Percentiles rank a stretch among this genome's conserved stretches.
Evolutionary conservation across 768 basidiomycete genomes (phyloP).

Genomic region (Wakefieldia striispora): DNA sequence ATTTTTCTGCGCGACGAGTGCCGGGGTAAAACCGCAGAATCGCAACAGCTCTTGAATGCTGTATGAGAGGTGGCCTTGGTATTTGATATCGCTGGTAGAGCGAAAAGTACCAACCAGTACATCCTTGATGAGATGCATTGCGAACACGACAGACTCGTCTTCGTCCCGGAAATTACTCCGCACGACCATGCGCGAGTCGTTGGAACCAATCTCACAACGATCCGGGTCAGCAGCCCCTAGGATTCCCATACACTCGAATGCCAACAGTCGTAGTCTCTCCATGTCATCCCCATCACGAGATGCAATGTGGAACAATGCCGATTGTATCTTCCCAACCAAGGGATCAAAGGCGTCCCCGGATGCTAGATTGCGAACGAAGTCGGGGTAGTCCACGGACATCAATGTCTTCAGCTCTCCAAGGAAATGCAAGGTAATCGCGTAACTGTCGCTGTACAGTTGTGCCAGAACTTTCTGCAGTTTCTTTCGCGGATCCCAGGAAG

Average conservation of each 20-base stretch:
- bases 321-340: slow-evolving; percentile 63
- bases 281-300: slow-evolving; percentile 76
- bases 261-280: slow-evolving; percentile 63
- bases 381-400: slow-evolving; percentile 48
- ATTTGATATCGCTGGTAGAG: slow-evolving; percentile 90
- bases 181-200: slow-evolving; percentile 67
- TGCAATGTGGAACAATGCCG: slow-evolving; percentile 63
- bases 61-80: slow-evolving; percentile 86
- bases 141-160: slow-evolving; percentile 74
- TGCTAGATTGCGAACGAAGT: slow-evolving; percentile 58
- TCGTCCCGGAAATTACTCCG: slow-evolving; percentile 79
- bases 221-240: slow-evolving; percentile 96
- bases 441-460: slow-evolving; percentile 76
- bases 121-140: slow-evolving; percentile 79
- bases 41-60: slow-evolving; percentile 88
- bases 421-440: slow-evolving; percentile 70
- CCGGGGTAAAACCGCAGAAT: slow-evolving; percentile 82
- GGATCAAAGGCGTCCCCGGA: slow-evolving; percentile 88
- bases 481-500: slow-evolving; percentile 48
- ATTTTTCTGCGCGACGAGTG: slow-evolving; percentile 58
- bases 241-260: slow-evolving; percentile 89
- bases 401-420: slow-evolving; percentile 73
- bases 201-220: slow-evolving; percentile 66
- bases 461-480: slow-evolving; percentile 66
- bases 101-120: slow-evolving; percentile 88